Conservation (phyloP, 345 rosid genomes). For the Eucalyptus regnans region DNA sequence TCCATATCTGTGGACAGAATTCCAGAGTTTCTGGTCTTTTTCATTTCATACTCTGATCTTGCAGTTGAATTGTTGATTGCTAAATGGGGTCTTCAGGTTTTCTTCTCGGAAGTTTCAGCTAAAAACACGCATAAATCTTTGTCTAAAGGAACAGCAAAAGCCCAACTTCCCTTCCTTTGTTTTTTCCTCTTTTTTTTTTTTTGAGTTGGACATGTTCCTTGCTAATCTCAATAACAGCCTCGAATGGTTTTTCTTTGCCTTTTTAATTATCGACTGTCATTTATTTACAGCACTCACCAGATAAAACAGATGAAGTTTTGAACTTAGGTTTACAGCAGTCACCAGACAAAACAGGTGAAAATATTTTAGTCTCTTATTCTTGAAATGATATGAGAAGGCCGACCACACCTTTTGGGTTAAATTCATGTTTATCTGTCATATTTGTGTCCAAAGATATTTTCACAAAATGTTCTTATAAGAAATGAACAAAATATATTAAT, state of each 20-base stretch:
- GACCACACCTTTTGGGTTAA: not conserved
- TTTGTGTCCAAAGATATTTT: not conserved
- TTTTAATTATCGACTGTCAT: not conserved
- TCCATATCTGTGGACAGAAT: not conserved
- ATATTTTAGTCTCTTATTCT: not conserved
- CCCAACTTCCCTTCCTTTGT: not conserved
- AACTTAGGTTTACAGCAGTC: not conserved
- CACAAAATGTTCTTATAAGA: not conserved
- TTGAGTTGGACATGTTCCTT: not conserved
- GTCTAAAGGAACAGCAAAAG: not conserved
- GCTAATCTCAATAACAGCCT: not conserved
- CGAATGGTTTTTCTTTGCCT: not conserved
- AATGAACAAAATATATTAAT: not conserved
- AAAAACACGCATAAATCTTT: not conserved
- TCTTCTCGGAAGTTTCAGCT: not conserved
- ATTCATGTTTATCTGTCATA: not conserved
- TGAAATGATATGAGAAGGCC: not conserved
- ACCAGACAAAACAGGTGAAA: not conserved
- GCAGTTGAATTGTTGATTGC: not conserved
- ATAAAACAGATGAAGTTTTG: not conserved
- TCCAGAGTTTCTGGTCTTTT: not conserved
- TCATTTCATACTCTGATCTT: not conserved
- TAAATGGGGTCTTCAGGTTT: not conserved
- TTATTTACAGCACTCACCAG: not conserved
- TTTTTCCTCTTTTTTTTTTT: not conserved